Percentiles rank a stretch among this genome's conserved stretches.
These are phyloP conservation scores for Vicia faba DNA, from an alignment of 306 rosid species.

Conservation along the genomic window DNA sequence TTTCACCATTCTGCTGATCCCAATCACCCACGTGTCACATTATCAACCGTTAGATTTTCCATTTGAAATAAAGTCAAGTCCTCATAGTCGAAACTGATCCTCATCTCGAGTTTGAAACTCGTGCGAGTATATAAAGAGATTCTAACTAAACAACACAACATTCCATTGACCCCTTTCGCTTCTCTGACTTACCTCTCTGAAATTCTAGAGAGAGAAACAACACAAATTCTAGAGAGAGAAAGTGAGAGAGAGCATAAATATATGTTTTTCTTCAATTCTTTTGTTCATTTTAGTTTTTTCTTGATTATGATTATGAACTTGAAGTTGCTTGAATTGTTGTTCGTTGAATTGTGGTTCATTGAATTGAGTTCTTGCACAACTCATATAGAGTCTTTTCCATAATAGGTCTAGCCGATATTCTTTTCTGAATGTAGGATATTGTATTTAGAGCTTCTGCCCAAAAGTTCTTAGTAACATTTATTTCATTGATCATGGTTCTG, in stretches of 20 bases:
- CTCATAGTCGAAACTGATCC: conserved; percentile 1
- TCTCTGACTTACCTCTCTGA: conserved; percentile 36
- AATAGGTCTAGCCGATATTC: no score
- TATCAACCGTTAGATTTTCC: rapidly evolving
- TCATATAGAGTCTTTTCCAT: no score
- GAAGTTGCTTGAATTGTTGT: not conserved
- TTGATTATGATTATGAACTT: not conserved
- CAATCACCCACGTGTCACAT: not conserved
- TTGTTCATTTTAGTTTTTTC: not conserved
- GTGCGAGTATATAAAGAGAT: conserved; percentile 8
- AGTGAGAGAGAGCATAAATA: conserved; percentile 5
- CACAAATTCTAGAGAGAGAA: not conserved
- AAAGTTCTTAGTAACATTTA: no score
- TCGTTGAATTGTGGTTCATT: not conserved
- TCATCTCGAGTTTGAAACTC: conserved; percentile 20
- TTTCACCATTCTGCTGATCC: not conserved
- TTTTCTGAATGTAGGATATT: no score
- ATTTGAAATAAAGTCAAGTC: not conserved
- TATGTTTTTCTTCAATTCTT: not conserved
- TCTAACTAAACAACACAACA: conserved; percentile 13
- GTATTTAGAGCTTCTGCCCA: no score
- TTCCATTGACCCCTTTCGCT: conserved; percentile 36
- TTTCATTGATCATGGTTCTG: no score
- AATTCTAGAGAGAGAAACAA: conserved; percentile 26
- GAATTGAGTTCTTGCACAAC: no score